A percentile compares a stretch with the other conserved stretches of the same genome.
phyloP scores from a whole-genome alignment of 176 grass and related monocot species.

The Urochloa ruziziensis region DNA sequence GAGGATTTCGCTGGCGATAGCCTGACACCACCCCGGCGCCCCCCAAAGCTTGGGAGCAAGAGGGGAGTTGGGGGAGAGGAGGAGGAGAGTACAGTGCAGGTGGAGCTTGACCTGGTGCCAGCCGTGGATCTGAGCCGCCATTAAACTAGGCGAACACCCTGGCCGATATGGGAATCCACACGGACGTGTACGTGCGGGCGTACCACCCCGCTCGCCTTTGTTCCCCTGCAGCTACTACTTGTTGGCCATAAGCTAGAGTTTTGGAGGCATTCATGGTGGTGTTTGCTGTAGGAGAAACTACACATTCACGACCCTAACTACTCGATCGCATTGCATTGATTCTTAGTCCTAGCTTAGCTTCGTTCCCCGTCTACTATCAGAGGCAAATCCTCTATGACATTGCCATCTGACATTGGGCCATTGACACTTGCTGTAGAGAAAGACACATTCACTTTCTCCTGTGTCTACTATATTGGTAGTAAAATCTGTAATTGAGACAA shows the following conservation, averaged over 20 bases:
- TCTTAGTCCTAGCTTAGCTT: not conserved
- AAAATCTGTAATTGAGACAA: too few species aligned
- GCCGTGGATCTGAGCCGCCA: not conserved
- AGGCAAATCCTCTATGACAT: too few species aligned
- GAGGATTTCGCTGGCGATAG: not conserved
- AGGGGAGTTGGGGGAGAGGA: too few species aligned
- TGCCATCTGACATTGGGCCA: too few species aligned
- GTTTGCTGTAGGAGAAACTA: not conserved
- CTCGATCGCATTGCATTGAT: not conserved
- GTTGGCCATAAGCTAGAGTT: not conserved
- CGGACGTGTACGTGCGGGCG: slow-evolving; percentile 3
- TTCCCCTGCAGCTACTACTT: not conserved
- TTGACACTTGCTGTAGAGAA: too few species aligned
- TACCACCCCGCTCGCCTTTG: not conserved
- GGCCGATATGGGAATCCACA: slow-evolving; percentile 27
- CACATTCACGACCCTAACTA: not conserved
- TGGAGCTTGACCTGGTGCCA: slow-evolving; percentile 5
- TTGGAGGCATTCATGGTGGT: not conserved
- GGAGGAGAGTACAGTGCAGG: not conserved
- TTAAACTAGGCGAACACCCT: slow-evolving; percentile 4
- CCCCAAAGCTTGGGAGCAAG: not conserved
- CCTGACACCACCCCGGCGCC: not conserved
- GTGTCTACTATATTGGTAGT: too few species aligned
- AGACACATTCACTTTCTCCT: too few species aligned
- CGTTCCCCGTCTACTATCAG: not conserved